These are phyloP conservation scores for Neofusicoccum ribis DNA, from an alignment of 2,329 filamentous ascomycete genomes.

Conservation along the genomic window DNA sequence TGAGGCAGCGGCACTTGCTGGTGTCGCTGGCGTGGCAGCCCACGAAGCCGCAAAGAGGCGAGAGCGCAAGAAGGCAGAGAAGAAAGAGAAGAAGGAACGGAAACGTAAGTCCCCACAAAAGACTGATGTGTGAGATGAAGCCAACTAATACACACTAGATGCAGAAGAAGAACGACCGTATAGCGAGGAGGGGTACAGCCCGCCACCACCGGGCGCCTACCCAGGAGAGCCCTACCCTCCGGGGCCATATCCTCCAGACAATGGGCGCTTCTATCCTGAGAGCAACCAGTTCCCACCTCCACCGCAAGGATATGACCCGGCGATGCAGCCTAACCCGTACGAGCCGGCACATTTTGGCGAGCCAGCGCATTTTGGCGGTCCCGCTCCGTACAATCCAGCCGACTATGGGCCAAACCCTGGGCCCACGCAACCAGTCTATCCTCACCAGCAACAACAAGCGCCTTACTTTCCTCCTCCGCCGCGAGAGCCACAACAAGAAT, in stretches of 20 bases:
- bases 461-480: slow-evolving; percentile 34
- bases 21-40: slow-evolving; percentile 57
- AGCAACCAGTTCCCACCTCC: slow-evolving; percentile 53
- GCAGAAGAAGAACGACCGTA: slow-evolving; percentile 24
- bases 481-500: slow-evolving; percentile 30
- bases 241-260: slow-evolving; percentile 18
- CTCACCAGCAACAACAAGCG: slow-evolving; percentile 23
- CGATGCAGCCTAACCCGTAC: slow-evolving; percentile 30
- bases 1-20: slow-evolving; percentile 58
- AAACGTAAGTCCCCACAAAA: slow-evolving; percentile 45
- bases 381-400: slow-evolving; percentile 44
- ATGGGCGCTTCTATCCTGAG: slow-evolving; percentile 45
- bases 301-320: slow-evolving; percentile 31
- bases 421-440: slow-evolving; percentile 3
- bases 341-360: not conserved
- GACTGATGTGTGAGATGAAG: slow-evolving; percentile 5
- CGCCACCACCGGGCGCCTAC: slow-evolving; percentile 1
- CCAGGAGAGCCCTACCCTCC: slow-evolving; percentile 14
- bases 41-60: slow-evolving; percentile 58
- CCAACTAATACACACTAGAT: slow-evolving; percentile 16
- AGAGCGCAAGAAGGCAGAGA: slow-evolving; percentile 57
- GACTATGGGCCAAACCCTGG: slow-evolving; percentile 42
- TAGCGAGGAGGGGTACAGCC: slow-evolving; percentile 3
- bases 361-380: slow-evolving; percentile 31
- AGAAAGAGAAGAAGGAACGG: slow-evolving; percentile 52